phyloP scores from a whole-genome alignment of 1,284 basidiomycete genomes.

The Cryptococcus maquisensis region DNA sequence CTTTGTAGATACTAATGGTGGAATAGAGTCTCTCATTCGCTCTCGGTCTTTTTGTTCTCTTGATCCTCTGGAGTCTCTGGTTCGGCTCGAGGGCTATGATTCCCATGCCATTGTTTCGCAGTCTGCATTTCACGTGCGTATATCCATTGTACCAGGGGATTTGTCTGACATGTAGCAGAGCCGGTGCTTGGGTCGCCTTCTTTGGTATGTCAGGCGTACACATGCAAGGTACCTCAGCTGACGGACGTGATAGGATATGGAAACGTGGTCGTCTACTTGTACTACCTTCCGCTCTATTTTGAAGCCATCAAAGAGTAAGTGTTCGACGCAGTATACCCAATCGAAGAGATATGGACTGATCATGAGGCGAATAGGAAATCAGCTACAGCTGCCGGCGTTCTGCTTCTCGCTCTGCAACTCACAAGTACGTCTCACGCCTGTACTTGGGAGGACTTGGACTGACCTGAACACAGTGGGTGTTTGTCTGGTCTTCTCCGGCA shows the following conservation, averaged over 20 bases:
- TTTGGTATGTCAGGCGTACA: conserved; percentile 4
- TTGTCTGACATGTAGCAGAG: conserved; percentile 1
- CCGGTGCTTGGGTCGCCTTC: conserved; percentile 20
- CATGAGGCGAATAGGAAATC: conserved; percentile 9
- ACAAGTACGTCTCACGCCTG: conserved; percentile 9
- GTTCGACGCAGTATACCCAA: neutral
- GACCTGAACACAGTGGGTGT: conserved; percentile 11
- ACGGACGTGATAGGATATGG: conserved; percentile 13
- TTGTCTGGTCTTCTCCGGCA: conserved; percentile 18
- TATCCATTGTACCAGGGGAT: no score
- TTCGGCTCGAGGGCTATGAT: conserved; percentile 24
- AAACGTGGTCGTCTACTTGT: conserved; percentile 19
- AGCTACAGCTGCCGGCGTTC: conserved; percentile 20
- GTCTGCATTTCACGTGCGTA: conserved; percentile 18
- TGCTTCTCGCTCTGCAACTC: conserved; percentile 24
- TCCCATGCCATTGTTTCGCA: conserved; percentile 18
- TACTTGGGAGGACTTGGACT: neutral
- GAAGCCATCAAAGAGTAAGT: conserved; percentile 19
- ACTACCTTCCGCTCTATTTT: conserved; percentile 27
- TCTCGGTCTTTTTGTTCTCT: conserved; percentile 11
- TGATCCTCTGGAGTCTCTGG: conserved; percentile 19
- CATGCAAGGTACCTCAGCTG: neutral
- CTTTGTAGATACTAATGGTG: no score
- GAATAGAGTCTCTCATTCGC: conserved; percentile 17
- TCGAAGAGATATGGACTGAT: neutral